Conservation (phyloP, 257 asterid genomes). For the Fraxinus pennsylvanica region DNA sequence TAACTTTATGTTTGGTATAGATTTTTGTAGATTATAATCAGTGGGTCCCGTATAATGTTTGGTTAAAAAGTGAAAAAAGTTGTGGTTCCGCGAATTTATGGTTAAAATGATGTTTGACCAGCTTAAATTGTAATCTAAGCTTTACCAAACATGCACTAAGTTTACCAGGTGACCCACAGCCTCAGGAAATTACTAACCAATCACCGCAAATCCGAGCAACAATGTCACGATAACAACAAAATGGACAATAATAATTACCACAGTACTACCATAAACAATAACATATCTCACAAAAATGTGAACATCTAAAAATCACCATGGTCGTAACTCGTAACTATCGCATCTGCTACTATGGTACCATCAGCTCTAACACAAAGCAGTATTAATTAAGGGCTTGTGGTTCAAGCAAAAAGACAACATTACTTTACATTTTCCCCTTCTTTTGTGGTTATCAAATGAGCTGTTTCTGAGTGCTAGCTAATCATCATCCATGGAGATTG, state of each 20-base stretch:
- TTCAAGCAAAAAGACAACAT: neutral
- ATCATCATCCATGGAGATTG: neutral
- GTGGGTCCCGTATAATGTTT: no score
- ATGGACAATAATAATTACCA: neutral
- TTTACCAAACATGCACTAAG: no score
- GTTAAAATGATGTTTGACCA: no score
- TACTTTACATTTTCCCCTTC: neutral
- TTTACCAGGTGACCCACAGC: neutral
- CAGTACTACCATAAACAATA: neutral
- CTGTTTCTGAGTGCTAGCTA: neutral
- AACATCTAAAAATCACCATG: neutral
- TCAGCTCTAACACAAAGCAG: neutral
- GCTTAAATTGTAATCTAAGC: no score
- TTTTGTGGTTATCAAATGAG: conserved; percentile 1
- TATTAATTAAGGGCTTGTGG: conserved; percentile 1
- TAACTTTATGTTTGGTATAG: no score
- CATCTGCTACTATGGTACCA: neutral
- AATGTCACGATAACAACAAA: neutral
- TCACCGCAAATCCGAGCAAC: neutral
- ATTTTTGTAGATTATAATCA: no score
- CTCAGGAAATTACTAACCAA: neutral
- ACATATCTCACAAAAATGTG: neutral
- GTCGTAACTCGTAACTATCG: neutral
- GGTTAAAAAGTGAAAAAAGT: no score
- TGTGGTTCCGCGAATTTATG: no score